Conservation (phyloP, 2,329 filamentous ascomycete genomes). For the Cryphonectria japonica region DNA sequence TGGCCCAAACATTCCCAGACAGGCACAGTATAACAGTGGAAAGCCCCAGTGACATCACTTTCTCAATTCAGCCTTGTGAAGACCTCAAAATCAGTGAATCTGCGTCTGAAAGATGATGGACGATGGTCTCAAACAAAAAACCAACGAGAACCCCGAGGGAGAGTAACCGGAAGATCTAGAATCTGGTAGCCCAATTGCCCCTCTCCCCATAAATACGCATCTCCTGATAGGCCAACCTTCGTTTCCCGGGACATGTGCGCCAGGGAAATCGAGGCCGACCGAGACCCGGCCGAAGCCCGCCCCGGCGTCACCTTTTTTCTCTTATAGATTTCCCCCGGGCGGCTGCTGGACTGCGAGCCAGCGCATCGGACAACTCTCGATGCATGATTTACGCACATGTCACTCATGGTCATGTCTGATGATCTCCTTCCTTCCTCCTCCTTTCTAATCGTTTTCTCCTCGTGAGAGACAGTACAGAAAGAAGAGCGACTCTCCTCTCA, state of each 20-base stretch:
- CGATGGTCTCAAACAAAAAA: too few relatives aligned
- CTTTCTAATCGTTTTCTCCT: not conserved
- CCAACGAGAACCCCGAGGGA: not conserved
- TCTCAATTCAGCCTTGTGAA: conserved; percentile 11
- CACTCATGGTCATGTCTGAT: not conserved
- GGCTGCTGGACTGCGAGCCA: not conserved
- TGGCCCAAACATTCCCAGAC: not conserved
- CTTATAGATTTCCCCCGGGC: not conserved
- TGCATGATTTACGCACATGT: not conserved
- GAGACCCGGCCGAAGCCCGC: conserved; percentile 20
- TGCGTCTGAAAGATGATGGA: not conserved
- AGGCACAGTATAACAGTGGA: conserved; percentile 2
- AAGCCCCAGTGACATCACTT: conserved; percentile 25
- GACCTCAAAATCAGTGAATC: not conserved
- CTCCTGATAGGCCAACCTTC: not conserved
- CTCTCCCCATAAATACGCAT: not conserved
- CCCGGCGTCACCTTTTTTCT: not conserved
- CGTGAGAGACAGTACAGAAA: not conserved
- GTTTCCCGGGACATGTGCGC: not conserved
- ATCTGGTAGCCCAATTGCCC: not conserved
- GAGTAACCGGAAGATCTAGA: conserved; percentile 4
- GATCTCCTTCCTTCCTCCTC: not conserved
- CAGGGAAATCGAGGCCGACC: conserved; percentile 5
- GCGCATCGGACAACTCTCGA: not conserved
- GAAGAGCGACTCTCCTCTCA: not conserved